Evolutionary conservation across 148 eudicot species (phyloP).

Genomic region (Chenopodium suecicum): DNA sequence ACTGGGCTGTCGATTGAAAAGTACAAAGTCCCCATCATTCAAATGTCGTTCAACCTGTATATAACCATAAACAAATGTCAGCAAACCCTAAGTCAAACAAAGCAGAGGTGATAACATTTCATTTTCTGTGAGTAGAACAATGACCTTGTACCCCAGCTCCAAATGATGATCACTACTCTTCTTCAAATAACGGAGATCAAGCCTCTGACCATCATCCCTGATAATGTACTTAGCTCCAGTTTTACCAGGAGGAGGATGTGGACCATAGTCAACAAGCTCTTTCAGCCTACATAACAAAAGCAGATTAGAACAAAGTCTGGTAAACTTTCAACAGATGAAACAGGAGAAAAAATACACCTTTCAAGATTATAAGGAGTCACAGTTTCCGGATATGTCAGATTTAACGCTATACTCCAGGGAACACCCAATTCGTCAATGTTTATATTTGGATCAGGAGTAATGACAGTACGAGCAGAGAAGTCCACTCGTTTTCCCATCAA

Average conservation of each 20-base stretch:
- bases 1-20: conserved; percentile 99
- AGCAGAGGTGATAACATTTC: not conserved
- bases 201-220: conserved; percentile 98
- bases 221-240: conserved; percentile 98
- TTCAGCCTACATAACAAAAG: conserved; percentile 58
- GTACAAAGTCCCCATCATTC: conserved; percentile 95
- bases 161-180: conserved; percentile 98
- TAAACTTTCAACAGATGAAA: not conserved
- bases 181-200: conserved; percentile 95
- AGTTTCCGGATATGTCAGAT: conserved; percentile 98
- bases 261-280: conserved; percentile 98
- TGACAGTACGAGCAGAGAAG: conserved; percentile 99
- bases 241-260: conserved; percentile 99
- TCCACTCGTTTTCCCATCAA: conserved; percentile 99
- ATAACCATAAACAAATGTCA: not conserved
- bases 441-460: conserved; percentile 95
- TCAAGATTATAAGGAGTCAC: conserved; percentile 98
- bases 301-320: conserved; percentile 7
- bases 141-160: conserved; percentile 94
- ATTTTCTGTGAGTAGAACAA: not conserved
- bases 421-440: conserved; percentile 96
- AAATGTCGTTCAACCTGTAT: conserved; percentile 93
- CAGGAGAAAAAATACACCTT: conserved; percentile 41
- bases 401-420: conserved; percentile 99
- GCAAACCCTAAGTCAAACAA: conserved; percentile 5